Conservation (phyloP, 2,329 filamentous ascomycete species). For the Beauveria pseudobassiana region DNA sequence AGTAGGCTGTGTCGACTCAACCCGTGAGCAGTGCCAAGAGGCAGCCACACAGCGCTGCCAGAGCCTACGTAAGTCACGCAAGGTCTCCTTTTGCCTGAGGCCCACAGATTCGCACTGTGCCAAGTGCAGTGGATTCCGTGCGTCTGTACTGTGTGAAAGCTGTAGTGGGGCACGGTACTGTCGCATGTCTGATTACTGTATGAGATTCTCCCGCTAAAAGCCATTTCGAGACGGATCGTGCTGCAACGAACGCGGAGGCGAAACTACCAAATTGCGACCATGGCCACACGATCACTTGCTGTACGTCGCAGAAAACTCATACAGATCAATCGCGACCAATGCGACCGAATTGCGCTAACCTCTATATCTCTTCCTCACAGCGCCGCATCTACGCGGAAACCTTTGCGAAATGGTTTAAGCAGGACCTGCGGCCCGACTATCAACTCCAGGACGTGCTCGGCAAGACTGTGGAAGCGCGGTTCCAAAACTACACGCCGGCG, state of each 20-base stretch:
- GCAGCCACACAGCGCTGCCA: not conserved
- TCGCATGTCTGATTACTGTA: slow-evolving; percentile 7
- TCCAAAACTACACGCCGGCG: slow-evolving; percentile 23
- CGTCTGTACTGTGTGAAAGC: not conserved
- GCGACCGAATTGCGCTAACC: not conserved
- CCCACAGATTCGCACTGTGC: not conserved
- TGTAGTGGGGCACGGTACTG: not conserved
- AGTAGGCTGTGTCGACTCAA: slow-evolving; percentile 5
- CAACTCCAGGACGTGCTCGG: slow-evolving; percentile 52
- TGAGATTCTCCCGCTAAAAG: not conserved
- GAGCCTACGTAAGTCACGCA: not conserved
- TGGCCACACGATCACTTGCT: slow-evolving; percentile 7
- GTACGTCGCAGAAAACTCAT: not conserved
- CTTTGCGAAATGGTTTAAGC: slow-evolving; percentile 53
- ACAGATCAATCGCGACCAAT: not conserved
- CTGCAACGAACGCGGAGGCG: not conserved
- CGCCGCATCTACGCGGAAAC: slow-evolving; percentile 30
- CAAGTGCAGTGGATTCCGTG: rapidly evolving
- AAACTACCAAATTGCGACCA: not conserved
- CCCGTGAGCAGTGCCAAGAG: slow-evolving; percentile 7
- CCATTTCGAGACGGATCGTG: not conserved
- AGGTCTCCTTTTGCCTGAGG: slow-evolving; percentile 8
- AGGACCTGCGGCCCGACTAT: slow-evolving; percentile 53
- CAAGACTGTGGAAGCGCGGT: slow-evolving; percentile 28
- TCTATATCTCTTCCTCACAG: slow-evolving; percentile 15